Percentiles rank a stretch among this genome's conserved stretches.
Evolutionary conservation across 305 asterid species (phyloP).

Genomic region (Fraxinus dipetala): DNA sequence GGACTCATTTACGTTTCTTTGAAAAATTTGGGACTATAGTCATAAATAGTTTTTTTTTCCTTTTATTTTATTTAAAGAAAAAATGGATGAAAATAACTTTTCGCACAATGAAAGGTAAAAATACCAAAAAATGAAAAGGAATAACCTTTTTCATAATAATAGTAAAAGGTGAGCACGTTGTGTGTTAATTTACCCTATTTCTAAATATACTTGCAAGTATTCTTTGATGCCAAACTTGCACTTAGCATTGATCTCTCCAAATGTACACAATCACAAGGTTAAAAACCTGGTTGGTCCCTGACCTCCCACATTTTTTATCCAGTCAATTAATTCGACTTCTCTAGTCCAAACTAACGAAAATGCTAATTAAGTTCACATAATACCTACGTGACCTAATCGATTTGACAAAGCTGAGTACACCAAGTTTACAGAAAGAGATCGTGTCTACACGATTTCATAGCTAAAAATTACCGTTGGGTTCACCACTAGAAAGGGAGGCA

Average conservation of each 20-base stretch:
- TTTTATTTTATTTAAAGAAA: too few species aligned
- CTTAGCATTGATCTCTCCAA: background rate
- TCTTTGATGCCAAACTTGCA: background rate
- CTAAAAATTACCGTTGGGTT: too few species aligned
- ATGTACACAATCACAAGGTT: background rate
- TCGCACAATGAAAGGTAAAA: too few species aligned
- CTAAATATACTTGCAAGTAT: too few species aligned
- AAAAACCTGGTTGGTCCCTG: background rate
- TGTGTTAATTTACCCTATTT: too few species aligned
- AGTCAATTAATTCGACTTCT: background rate
- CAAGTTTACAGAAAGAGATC: background rate
- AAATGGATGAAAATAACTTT: too few species aligned
- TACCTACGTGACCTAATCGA: background rate
- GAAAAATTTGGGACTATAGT: too few species aligned
- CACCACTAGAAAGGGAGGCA: background rate
- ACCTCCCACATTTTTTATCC: background rate
- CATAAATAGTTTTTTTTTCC: too few species aligned
- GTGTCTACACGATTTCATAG: background rate
- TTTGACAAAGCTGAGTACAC: background rate
- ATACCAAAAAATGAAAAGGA: too few species aligned
- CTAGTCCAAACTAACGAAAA: background rate
- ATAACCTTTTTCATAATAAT: too few species aligned
- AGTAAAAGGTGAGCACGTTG: too few species aligned
- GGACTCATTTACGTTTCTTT: too few species aligned
- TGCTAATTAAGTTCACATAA: background rate